These are phyloP conservation scores for Globisporangium nunn DNA, from an alignment of 352 stramenopile genomes.

Conservation along the genomic window DNA sequence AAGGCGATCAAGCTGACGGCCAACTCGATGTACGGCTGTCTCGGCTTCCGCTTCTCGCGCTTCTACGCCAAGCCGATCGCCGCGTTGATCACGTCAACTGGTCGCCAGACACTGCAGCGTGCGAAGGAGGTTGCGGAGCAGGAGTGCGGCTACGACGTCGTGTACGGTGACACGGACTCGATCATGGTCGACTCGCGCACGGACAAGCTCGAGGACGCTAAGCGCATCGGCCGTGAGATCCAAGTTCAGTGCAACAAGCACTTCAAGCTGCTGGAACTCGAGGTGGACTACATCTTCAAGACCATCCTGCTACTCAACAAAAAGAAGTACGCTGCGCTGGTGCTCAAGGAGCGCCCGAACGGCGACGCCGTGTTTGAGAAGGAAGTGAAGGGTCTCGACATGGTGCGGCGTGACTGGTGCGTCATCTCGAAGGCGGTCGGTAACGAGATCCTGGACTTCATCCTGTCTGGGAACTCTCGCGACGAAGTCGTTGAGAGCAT, in stretches of 20 bases:
- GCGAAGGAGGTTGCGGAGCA: constrained; percentile 97
- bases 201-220: constrained; percentile 90
- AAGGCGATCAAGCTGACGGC: constrained; percentile 99
- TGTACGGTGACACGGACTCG: constrained; percentile 99
- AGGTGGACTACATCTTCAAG: constrained; percentile 99
- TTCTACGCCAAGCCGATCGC: constrained; percentile 99
- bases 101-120: constrained; percentile 96
- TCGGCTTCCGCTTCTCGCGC: constrained; percentile 97
- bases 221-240: constrained; percentile 92
- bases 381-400: constrained; percentile 98
- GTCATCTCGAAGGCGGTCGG: constrained; percentile 97
- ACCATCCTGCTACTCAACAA: constrained; percentile 99
- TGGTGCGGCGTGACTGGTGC: constrained; percentile 98
- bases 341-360: constrained; percentile 83
- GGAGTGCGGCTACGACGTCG: constrained; percentile 96
- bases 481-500: constrained; percentile 97
- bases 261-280: constrained; percentile 98
- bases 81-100: constrained; percentile 98
- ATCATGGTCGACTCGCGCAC: constrained; percentile 98
- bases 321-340: constrained; percentile 99
- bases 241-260: constrained; percentile 99
- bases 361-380: constrained; percentile 82
- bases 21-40: constrained; percentile 99
- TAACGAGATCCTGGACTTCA: constrained; percentile 95
- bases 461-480: constrained; percentile 92